These are phyloP conservation scores for Primulina huaijiensis DNA, from an alignment of 257 asterid genomes.

Conservation along the genomic window DNA sequence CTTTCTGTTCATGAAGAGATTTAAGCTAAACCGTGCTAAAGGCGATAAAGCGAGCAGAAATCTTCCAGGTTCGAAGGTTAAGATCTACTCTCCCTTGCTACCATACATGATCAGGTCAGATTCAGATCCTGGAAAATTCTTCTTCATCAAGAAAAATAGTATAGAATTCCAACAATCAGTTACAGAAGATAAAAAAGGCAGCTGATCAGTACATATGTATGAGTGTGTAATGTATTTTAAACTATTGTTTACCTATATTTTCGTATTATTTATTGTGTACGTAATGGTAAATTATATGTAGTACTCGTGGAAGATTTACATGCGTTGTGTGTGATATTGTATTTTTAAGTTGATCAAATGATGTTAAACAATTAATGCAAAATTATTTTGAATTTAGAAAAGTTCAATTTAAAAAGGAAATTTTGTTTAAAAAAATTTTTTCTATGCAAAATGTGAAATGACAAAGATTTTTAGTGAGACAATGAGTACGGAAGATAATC, in stretches of 20 bases:
- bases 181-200: neutral
- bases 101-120: neutral
- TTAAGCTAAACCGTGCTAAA: too few relatives aligned
- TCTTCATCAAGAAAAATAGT: neutral
- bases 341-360: too few relatives aligned
- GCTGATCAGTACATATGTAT: neutral
- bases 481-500: too few relatives aligned
- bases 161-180: neutral
- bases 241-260: neutral
- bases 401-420: too few relatives aligned
- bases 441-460: too few relatives aligned
- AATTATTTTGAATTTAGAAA: too few relatives aligned
- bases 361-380: too few relatives aligned
- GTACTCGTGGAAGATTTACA: too few relatives aligned
- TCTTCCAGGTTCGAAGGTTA: neutral
- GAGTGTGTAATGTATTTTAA: neutral
- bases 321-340: too few relatives aligned
- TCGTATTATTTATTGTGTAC: neutral
- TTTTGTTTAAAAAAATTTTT: too few relatives aligned
- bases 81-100: neutral
- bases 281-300: neutral
- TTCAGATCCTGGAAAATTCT: neutral
- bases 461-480: too few relatives aligned
- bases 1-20: neutral
- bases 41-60: neutral